Conservation (phyloP, 805 yeast species). For the Starmerella cellae region DNA sequence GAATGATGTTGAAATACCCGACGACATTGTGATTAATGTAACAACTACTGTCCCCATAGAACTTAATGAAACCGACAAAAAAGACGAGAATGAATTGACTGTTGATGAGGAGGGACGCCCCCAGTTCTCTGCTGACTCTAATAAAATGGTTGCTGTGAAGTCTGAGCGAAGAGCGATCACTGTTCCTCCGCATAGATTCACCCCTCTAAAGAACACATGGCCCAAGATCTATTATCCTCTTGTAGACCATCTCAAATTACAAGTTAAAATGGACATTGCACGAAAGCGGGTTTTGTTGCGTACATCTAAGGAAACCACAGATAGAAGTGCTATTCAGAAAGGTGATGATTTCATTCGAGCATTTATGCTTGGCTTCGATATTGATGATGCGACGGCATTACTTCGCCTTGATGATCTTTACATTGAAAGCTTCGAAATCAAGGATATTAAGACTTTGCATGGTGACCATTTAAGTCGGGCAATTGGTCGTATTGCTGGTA, state of each 20-base stretch:
- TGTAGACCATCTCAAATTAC: slow-evolving; percentile 86
- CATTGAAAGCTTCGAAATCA: slow-evolving; percentile 92
- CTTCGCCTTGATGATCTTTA: slow-evolving; percentile 89
- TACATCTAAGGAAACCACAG: slow-evolving; percentile 71
- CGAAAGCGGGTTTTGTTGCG: slow-evolving; percentile 71
- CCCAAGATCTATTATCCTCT: slow-evolving; percentile 88
- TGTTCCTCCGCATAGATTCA: slow-evolving; percentile 95
- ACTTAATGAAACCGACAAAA: slow-evolving; percentile 19
- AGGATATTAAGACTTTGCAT: slow-evolving; percentile 86
- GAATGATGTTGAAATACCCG: slow-evolving; percentile 24
- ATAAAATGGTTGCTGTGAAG: slow-evolving; percentile 52
- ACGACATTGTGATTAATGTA: slow-evolving; percentile 37
- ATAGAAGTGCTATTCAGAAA: slow-evolving; percentile 88
- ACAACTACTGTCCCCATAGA: slow-evolving; percentile 27
- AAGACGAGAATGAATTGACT: slow-evolving; percentile 29
- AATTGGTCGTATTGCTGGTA: slow-evolving; percentile 98
- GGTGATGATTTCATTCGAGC: slow-evolving; percentile 97
- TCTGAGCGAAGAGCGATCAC: slow-evolving; percentile 77
- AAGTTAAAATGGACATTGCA: slow-evolving; percentile 86
- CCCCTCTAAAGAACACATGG: slow-evolving; percentile 85
- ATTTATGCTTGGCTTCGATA: slow-evolving; percentile 88
- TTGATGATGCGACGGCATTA: slow-evolving; percentile 92
- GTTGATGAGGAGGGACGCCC: slow-evolving; percentile 84
- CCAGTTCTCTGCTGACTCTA: slow-evolving; percentile 62
- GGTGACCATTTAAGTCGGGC: slow-evolving; percentile 98